Evolutionary conservation across 768 basidiomycete genomes (phyloP), one percentile per base, ranked within the genome.

Genomic region (Rhizopogon roseolus): DNA sequence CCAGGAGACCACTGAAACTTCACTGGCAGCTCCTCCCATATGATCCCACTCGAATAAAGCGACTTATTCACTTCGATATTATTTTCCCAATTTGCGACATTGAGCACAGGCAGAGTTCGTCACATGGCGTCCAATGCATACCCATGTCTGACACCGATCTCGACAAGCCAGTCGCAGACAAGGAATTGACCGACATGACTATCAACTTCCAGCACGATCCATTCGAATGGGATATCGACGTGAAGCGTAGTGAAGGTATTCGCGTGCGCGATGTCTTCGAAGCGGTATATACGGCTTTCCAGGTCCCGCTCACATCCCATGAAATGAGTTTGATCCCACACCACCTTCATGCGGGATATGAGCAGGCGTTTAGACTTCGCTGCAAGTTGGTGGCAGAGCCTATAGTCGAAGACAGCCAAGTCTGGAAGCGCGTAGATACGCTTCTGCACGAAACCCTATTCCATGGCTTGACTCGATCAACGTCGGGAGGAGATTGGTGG

Each of bases 261-360:
- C 68, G 76, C 9, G 79, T 82, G 59, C 72, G 78, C 14, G 84
- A 87, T 49, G 74, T 88, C 29, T 82, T 85, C 61, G 65, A 76
- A 48, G 79, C 76, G 6, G 82, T 88, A n/a, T 76, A 80, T 60
- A 71, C 77, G 36, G 67, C 74, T 5, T 81, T 78, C 54, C 64
- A 75, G 49, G 63, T 69, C 32, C 72, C 69, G 8, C 66, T 86
- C 62, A 76, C 76, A 1, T 56, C 59, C 22, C 67, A 74, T 28
- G 83, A 86, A 28, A 71, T 67, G 51, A 60, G 71, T 54, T 66
- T 69, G 27, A 58, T 68, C 50, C 52, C 53, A 28, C 49, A 59
- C 39, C 60, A 59, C 32, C 58, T 60, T 27, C 57, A 53, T 50
- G 43, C 54, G 1, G 65, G 60, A 25, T 80, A 76, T 60, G 64